A percentile compares a stretch with the other conserved stretches of the same genome.
These are phyloP conservation scores for Amyloporia xantha DNA, from an alignment of 768 basidiomycete species.

Conservation along the genomic window DNA sequence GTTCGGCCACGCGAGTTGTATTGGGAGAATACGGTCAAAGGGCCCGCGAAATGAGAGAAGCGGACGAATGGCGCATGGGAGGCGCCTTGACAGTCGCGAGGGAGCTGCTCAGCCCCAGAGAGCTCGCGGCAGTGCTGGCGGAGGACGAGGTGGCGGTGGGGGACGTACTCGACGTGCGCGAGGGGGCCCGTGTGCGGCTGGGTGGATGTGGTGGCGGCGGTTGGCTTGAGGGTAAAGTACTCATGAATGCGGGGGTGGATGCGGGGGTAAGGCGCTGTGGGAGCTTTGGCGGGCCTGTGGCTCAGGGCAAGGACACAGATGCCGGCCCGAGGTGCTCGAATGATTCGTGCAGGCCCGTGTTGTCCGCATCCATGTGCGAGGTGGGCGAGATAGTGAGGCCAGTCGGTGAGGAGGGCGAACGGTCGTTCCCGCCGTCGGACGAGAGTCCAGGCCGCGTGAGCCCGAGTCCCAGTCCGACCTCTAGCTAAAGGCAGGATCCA, in stretches of 20 bases:
- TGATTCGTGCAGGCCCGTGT: constrained; percentile 59
- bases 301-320: constrained; percentile 32
- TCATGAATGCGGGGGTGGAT: constrained; percentile 3
- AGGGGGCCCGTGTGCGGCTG: constrained; percentile 24
- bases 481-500: no score
- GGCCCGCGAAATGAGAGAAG: constrained; percentile 20
- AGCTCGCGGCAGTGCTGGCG: constrained; percentile 44
- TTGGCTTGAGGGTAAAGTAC: constrained; percentile 5
- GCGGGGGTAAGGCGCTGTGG: constrained; percentile 21
- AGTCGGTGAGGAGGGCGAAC: constrained; percentile 11
- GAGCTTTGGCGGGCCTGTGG: constrained; percentile 24
- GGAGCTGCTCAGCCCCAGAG: constrained; percentile 26
- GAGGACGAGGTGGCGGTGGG: constrained; percentile 31
- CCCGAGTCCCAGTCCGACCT: constrained; percentile 30
- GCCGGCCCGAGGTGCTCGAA: constrained; percentile 64
- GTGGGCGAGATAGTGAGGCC: constrained; percentile 5
- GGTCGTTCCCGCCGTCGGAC: constrained; percentile 41
- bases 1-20: no score
- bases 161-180: constrained; percentile 26
- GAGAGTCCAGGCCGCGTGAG: constrained; percentile 42
- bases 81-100: not conserved
- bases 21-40: no score
- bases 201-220: constrained; percentile 19
- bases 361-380: constrained; percentile 33
- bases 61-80: not conserved